Evolutionary conservation across 2,329 filamentous ascomycete species (phyloP).

Genomic region (Exophiala viscosa): DNA sequence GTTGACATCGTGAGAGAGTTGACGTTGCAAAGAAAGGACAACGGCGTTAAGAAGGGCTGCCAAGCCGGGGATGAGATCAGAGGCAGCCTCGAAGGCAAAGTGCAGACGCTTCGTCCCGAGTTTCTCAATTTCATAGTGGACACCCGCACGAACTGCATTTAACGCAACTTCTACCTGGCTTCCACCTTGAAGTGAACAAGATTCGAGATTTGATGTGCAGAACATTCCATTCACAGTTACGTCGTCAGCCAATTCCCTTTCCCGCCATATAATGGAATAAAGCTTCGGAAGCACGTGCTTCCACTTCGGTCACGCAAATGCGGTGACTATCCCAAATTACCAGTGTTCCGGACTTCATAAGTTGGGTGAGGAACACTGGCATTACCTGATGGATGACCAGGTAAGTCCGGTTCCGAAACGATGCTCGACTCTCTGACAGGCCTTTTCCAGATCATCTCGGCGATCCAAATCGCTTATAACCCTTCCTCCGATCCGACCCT

Average conservation of each 20-base stretch:
- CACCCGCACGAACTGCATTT: background rate
- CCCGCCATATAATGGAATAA: constrained; percentile 17
- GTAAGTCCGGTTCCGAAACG: constrained; percentile 33
- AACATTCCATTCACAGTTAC: too few species aligned
- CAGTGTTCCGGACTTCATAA: constrained; percentile 28
- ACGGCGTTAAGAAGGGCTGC: background rate
- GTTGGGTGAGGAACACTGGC: constrained; percentile 30
- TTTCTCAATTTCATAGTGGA: constrained; percentile 1
- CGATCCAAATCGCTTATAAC: constrained; percentile 90
- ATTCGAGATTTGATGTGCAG: too few species aligned
- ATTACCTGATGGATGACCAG: constrained; percentile 30
- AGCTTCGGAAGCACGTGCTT: constrained; percentile 29
- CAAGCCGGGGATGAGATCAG: constrained; percentile 1
- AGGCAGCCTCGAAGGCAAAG: background rate
- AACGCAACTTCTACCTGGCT: background rate
- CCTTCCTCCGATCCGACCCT: constrained; percentile 70
- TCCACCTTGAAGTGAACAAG: too few species aligned
- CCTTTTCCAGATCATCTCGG: constrained; percentile 37
- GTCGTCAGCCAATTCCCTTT: background rate
- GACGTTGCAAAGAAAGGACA: background rate
- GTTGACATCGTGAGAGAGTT: too few species aligned
- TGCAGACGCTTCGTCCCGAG: background rate
- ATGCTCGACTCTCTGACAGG: constrained; percentile 46
- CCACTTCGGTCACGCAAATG: constrained; percentile 26
- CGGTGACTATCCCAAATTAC: constrained; percentile 27